A percentile compares a stretch with the other conserved stretches of the same genome.
Conservation (phyloP, 306 rosid genomes). For the Arachis stenosperma region DNA sequence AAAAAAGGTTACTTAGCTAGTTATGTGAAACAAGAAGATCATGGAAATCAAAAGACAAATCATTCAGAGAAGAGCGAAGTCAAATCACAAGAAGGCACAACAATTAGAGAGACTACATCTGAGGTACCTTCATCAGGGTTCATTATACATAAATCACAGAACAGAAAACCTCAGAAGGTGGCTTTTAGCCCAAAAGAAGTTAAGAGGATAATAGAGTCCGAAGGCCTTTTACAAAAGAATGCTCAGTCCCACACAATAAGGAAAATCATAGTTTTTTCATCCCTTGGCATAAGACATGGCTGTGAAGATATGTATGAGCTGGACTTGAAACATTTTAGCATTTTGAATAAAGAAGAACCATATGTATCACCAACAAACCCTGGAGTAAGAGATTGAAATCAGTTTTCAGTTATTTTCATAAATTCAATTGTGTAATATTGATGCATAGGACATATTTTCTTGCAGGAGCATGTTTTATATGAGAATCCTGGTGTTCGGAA, state of each 20-base stretch:
- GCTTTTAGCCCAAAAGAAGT: constrained; percentile 92
- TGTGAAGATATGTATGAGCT: constrained; percentile 85
- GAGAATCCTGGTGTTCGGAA: constrained; percentile 76
- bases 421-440: too few species aligned
- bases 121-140: constrained; percentile 42
- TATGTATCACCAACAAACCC: constrained; percentile 59
- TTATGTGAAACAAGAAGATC: constrained; percentile 38
- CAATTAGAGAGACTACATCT: constrained; percentile 31
- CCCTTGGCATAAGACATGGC: constrained; percentile 87
- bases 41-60: constrained; percentile 42
- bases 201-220: constrained; percentile 66
- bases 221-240: constrained; percentile 55
- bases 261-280: constrained; percentile 83
- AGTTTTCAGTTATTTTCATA: neutral
- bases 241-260: constrained; percentile 85
- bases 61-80: constrained; percentile 37
- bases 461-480: constrained; percentile 77
- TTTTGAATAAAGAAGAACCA: constrained; percentile 76
- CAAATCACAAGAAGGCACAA: constrained; percentile 36
- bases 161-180: constrained; percentile 64
- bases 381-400: constrained; percentile 65
- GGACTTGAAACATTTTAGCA: constrained; percentile 78
- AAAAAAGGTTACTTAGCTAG: constrained; percentile 31
- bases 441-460: neutral
- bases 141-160: constrained; percentile 39